Base-by-base conservation (phyloP, 306 rosid genomes). In the Clitoria ternatea region DNA sequence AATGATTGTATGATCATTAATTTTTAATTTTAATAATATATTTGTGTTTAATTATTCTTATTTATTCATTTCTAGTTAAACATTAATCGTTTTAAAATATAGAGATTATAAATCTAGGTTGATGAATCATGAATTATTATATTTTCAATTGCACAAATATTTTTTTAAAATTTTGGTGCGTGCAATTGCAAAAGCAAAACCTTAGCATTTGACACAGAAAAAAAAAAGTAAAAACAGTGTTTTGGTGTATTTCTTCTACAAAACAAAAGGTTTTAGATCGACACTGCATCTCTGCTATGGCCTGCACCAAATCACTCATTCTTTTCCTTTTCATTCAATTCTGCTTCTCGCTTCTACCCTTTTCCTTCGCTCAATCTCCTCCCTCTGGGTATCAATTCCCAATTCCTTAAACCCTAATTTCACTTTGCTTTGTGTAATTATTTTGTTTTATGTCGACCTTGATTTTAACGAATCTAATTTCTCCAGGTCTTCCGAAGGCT, bases 401-500 rank as follows among this genome's bases (percentile, higher is more conserved):
- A 1, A 17, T 44, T 35, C 35, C 57, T 6, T 37, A 45, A 69
- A 67, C 77, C 78, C 73, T 63, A 40, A 7, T 36, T 80, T 45
- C 40, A 23, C 7, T 40, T 53, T 7, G 4, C 27, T 36, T 54
- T 39, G 36, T 61, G 3, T 15, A 48, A 48, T 32, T 15, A 47
- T n/a, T n/a, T 39, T 15, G 12, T 24, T 66, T 65, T 54, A 5
- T 27, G 17, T 42, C 72, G 13, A 7, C 48, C 26, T 59, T 60
- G 44, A 13, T 79, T 61, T 54, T 32, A 30, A 15, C 23, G 9
- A 52, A 47, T 72, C 18, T 22, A 26, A 22, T 24, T 52, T 76
- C 22, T 43, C 20, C 81, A 91, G 96, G 76, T 86, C 86, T 36
- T 27, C 82, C 33, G 99, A 95, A 44, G 97, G 99, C 5, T 85